Conservation (phyloP, 352 stramenopile genomes). For the Globisporangium irregulare region DNA sequence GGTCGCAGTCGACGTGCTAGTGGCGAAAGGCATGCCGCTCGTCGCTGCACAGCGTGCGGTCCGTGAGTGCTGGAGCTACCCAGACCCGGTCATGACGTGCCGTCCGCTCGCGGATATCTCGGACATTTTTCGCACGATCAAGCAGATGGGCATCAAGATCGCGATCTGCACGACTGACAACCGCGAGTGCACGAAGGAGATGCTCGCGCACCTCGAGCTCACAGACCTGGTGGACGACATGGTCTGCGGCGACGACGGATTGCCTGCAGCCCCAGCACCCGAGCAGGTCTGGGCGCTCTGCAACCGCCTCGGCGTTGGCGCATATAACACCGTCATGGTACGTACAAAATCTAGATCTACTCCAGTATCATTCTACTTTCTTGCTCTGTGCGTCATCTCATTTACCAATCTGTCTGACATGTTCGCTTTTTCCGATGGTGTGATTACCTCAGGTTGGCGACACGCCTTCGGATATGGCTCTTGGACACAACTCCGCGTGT, state of each 20-base stretch:
- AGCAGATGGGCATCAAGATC: constrained; percentile 45
- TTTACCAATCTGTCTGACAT: not conserved
- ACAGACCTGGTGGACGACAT: constrained; percentile 36
- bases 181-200: constrained; percentile 29
- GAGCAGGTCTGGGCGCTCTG: constrained; percentile 47
- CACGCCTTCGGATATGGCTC: constrained; percentile 42
- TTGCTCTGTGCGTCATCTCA: not conserved
- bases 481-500: constrained; percentile 30
- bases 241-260: constrained; percentile 45
- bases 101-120: constrained; percentile 27
- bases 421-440: not conserved
- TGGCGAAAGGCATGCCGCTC: constrained; percentile 22
- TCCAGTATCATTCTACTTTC: not conserved
- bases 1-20: constrained; percentile 28
- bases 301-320: constrained; percentile 30
- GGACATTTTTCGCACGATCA: constrained; percentile 31
- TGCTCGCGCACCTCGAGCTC: constrained; percentile 31
- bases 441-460: constrained; percentile 32
- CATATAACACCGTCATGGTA: constrained; percentile 45
- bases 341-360: not conserved
- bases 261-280: constrained; percentile 26
- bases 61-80: constrained; percentile 27
- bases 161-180: constrained; percentile 48
- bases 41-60: constrained; percentile 19
- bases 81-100: constrained; percentile 26